Base-by-base conservation (phyloP, 345 rosid species). In the Salix arbutifolia region DNA sequence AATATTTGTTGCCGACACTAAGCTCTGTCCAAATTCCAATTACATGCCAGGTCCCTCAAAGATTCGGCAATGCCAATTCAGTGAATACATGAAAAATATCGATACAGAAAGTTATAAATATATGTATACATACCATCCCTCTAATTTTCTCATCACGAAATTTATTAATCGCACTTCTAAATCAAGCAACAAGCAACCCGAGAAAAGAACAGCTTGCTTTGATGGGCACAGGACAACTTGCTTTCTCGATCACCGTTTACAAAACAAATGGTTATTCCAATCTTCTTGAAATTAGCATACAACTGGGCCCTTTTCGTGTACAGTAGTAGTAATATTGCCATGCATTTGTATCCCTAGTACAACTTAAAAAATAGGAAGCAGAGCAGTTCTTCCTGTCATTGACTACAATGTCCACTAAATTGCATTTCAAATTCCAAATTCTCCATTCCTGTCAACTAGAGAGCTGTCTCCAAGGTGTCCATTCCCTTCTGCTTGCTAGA, bases 161-260 rank as follows among this genome's bases (percentile, higher is more conserved):
- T 23, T 76, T 44, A 76, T 30, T 40, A 65, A 71, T 31, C 69
- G 30, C 31, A 17, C 70, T 76, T 66, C 40, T 52, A 67, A 80
- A 46, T 66, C 65, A 56, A 79, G 26, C 60, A 78, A 71, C 69
- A 72, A 53, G 70, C 58, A 61, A 65, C 60, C 67, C 33, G 56
- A 48, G 46, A 50, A 76, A 65, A 68, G 62, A 65, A 74, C 65
- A 46, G 72, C 80, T 56, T 65, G 42, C 77, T 73, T 74, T 67
- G 18, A 61, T 13, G 52, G 70, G 44, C 60, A 66, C 69, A 72
- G 48, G 60, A 33, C 50, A 44, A 60, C 28, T 40, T 23, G 72
- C 71, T 70, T 70, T 75, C 72, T 74, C 72, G 37, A 69, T 73
- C 68, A 48, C 62, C 79, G 74, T 73, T 81, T 76, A 72, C 78